Conservation (phyloP, 805 yeast genomes). For the Wickerhamiella spandovensis region DNA sequence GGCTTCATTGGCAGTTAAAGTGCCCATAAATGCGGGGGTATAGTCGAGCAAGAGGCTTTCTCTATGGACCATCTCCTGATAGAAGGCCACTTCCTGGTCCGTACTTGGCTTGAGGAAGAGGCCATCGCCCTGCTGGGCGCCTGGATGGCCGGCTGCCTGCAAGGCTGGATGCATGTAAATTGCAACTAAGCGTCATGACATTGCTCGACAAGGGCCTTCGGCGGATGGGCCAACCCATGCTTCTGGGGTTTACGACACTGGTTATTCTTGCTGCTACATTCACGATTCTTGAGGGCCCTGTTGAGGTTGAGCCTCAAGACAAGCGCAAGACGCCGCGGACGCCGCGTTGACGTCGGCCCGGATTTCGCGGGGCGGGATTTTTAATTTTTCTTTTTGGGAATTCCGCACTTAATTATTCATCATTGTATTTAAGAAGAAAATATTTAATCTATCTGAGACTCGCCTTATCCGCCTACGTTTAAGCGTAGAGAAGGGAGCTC, state of each 20-base stretch:
- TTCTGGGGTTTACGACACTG: conserved; percentile 11
- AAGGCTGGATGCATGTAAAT: conserved; percentile 25
- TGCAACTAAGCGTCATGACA: conserved; percentile 6
- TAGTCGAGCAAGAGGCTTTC: conserved; percentile 19
- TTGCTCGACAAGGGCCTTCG: conserved; percentile 6
- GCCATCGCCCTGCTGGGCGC: conserved; percentile 51
- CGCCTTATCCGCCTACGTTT: too few relatives aligned
- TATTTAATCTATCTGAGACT: neutral
- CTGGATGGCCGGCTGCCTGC: conserved; percentile 91
- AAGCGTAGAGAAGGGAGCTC: too few relatives aligned
- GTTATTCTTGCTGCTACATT: conserved; percentile 11
- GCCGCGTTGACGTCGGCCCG: neutral
- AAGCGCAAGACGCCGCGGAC: neutral
- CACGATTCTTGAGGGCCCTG: conserved; percentile 9
- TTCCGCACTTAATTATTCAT: neutral
- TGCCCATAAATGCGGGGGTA: conserved; percentile 52
- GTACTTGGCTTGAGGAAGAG: conserved; percentile 61
- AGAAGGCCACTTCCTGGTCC: conserved; percentile 63
- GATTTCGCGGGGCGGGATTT: neutral
- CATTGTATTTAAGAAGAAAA: neutral
- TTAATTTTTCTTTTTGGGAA: neutral
- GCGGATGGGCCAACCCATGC: conserved; percentile 12
- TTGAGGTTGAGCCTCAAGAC: neutral
- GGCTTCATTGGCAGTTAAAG: conserved; percentile 26
- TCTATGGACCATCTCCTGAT: conserved; percentile 27